phyloP scores from a whole-genome alignment of 225 moss, liverwort and hornwort species.

The Anthoceros angustus region DNA sequence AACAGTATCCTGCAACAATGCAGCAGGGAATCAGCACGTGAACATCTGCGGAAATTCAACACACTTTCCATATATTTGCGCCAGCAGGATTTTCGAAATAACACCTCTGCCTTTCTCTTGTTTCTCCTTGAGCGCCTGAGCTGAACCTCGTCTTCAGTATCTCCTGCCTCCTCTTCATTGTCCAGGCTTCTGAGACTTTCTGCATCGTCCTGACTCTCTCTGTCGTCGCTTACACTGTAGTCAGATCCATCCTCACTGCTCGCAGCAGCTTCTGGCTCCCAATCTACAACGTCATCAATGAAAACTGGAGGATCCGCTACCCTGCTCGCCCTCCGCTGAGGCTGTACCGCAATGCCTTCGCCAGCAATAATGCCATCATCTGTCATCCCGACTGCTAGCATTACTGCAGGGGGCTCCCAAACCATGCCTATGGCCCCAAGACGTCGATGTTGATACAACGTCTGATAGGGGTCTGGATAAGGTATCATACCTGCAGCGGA shows the following conservation, averaged over 20 bases:
- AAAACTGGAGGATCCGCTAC: slow-evolving; percentile 27
- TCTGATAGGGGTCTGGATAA: slow-evolving; percentile 87
- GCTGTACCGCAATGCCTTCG: slow-evolving; percentile 44
- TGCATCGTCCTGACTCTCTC: slow-evolving; percentile 52
- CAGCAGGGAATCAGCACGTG: not conserved
- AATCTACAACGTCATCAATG: slow-evolving; percentile 81
- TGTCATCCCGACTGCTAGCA: slow-evolving; percentile 57
- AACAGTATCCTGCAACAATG: slow-evolving; percentile 37
- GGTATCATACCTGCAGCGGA: slow-evolving; percentile 72
- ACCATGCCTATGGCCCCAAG: slow-evolving; percentile 76
- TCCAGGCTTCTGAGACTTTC: slow-evolving; percentile 1
- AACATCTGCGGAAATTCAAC: not conserved
- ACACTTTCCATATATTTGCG: not conserved
- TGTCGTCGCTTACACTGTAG: slow-evolving; percentile 96
- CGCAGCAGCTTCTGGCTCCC: slow-evolving; percentile 80
- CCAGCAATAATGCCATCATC: slow-evolving; percentile 62
- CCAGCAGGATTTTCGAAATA: not conserved
- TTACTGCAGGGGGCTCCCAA: slow-evolving; percentile 68
- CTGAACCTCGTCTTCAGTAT: slow-evolving; percentile 24
- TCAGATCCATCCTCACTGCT: slow-evolving; percentile 91
- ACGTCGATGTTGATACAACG: slow-evolving; percentile 79
- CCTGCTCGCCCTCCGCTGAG: slow-evolving; percentile 46
- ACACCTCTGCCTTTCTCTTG: slow-evolving; percentile 63
- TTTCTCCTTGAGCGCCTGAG: slow-evolving; percentile 87
- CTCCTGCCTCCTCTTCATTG: slow-evolving; percentile 29